Conservation (phyloP, 2,329 filamentous ascomycete species). For the Alternaria metachromatica region DNA sequence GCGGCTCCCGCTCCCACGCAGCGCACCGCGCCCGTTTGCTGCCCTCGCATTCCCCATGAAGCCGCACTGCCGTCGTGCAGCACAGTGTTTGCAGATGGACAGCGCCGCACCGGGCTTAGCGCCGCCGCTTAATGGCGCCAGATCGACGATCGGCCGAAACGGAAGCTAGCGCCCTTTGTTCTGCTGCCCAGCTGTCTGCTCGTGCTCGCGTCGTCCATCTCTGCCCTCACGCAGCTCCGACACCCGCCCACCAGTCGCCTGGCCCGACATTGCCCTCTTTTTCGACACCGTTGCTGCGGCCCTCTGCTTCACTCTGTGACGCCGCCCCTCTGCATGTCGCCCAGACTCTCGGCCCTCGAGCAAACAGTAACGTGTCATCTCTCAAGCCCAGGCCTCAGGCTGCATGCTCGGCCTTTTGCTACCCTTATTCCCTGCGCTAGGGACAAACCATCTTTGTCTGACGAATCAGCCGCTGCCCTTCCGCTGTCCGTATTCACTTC, state of each 20-base stretch:
- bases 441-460: neutral
- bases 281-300: neutral
- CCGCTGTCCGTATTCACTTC: conserved; percentile 5
- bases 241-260: neutral
- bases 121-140: conserved; percentile 6
- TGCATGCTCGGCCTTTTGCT: conserved; percentile 14
- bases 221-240: neutral
- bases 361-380: conserved; percentile 14
- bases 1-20: conserved; percentile 7
- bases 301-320: conserved; percentile 4
- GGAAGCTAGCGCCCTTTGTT: conserved; percentile 6
- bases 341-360: neutral
- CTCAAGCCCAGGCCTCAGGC: conserved; percentile 10
- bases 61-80: conserved; percentile 4
- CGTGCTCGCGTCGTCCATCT: neutral
- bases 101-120: conserved; percentile 1
- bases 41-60: neutral
- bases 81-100: neutral
- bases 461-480: conserved; percentile 12
- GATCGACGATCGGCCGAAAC: conserved; percentile 11
- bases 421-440: conserved; percentile 13
- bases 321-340: neutral
- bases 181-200: neutral
- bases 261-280: neutral
- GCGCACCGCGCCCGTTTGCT: neutral